Evolutionary conservation across 306 rosid species (phyloP).

Genomic region (Dicorynia guianensis): DNA sequence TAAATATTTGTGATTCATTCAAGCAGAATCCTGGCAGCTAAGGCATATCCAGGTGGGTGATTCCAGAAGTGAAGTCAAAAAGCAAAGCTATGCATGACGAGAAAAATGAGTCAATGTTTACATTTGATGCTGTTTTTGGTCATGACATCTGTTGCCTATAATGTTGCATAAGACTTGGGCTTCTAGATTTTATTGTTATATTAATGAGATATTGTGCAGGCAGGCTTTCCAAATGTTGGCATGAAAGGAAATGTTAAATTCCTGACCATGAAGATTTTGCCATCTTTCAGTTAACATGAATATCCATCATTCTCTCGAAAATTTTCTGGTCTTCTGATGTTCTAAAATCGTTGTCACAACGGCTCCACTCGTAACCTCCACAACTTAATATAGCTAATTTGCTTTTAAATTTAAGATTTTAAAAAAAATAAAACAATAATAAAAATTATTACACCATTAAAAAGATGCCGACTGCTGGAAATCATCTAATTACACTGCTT

Average conservation of each 20-base stretch:
- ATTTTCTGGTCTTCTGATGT: not conserved
- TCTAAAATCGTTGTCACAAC: conserved; percentile 9
- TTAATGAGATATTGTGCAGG: not conserved
- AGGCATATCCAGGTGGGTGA: not conserved
- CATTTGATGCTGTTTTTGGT: not conserved
- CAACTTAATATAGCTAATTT: too few species aligned
- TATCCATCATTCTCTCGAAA: conserved; percentile 6
- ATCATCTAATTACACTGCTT: too few species aligned
- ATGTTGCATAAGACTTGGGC: not conserved
- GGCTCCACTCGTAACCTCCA: too few species aligned
- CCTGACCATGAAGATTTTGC: conserved; percentile 13
- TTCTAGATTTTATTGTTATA: conserved; percentile 3
- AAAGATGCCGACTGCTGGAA: too few species aligned
- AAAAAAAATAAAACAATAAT: too few species aligned
- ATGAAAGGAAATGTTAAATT: not conserved
- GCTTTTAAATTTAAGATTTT: too few species aligned
- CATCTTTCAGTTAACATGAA: not conserved
- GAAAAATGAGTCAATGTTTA: not conserved
- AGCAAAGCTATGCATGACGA: too few species aligned
- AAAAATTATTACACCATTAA: too few species aligned
- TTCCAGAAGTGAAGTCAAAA: not conserved
- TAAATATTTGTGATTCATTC: not conserved
- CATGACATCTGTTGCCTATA: not conserved
- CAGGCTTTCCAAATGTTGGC: conserved; percentile 7
- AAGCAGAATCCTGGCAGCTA: not conserved